Conservation (phyloP, 2,329 filamentous ascomycete species). For the Epichloe uncinata region DNA sequence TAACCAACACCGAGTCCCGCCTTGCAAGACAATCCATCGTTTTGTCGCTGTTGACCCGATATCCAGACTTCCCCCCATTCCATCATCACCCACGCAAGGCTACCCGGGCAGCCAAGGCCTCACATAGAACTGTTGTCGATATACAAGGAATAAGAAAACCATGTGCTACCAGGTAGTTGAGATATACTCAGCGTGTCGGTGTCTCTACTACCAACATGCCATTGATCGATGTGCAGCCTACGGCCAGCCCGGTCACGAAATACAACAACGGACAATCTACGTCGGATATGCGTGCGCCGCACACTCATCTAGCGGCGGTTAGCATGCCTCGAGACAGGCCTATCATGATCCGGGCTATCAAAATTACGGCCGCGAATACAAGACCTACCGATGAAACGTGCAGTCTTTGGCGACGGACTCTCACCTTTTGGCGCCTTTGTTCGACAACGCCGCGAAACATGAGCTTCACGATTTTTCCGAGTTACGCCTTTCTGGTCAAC, state of each 20-base stretch:
- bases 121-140: not conserved
- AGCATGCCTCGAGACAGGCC: conserved; percentile 25
- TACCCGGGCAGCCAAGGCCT: not conserved
- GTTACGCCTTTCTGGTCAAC: not conserved
- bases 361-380: conserved; percentile 36
- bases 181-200: conserved; percentile 74
- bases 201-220: conserved; percentile 77
- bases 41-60: not conserved
- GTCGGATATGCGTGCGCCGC: conserved; percentile 65
- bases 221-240: conserved; percentile 71
- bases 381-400: conserved; percentile 38
- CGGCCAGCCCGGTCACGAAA: conserved; percentile 55
- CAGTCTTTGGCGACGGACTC: conserved; percentile 31
- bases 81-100: not conserved
- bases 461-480: conserved; percentile 11
- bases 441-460: conserved; percentile 7
- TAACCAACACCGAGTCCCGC: not conserved
- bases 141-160: conserved; percentile 11
- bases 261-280: conserved; percentile 63
- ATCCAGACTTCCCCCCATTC: not conserved
- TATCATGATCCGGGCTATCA: too few relatives aligned
- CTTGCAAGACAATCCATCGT: not conserved
- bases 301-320: conserved; percentile 21
- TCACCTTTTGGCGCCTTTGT: too few relatives aligned
- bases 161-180: conserved; percentile 89